phyloP scores from a whole-genome alignment of 148 eudicot genomes.

The Fagopyrum tataricum region DNA sequence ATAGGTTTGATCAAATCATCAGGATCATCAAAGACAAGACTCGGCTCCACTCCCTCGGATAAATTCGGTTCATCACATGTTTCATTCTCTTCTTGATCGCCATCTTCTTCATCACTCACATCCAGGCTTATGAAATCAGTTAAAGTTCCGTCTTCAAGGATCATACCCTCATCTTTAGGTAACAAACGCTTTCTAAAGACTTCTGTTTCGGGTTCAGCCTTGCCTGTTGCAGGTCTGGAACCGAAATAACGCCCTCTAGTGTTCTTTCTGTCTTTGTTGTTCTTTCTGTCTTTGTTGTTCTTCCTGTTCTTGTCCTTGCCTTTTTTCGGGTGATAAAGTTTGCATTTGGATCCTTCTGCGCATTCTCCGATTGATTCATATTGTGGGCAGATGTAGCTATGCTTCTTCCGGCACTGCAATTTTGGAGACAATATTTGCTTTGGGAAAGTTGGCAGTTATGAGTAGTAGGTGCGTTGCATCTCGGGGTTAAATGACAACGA shows the following conservation, averaged over 20 bases:
- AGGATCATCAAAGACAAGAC: neutral
- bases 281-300: conserved; percentile 28
- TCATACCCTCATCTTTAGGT: conserved; percentile 21
- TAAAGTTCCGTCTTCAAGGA: conserved; percentile 8
- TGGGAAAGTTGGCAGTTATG: neutral
- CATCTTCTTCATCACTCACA: conserved; percentile 6
- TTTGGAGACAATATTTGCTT: conserved; percentile 18
- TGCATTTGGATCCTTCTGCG: conserved; percentile 75
- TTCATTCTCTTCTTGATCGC: neutral
- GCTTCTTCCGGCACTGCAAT: conserved; percentile 99
- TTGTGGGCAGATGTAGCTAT: conserved; percentile 75
- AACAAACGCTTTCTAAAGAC: conserved; percentile 24
- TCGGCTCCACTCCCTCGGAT: neutral
- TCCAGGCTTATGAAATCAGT: conserved; percentile 14
- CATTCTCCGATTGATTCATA: conserved; percentile 81
- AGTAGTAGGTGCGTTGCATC: conserved; percentile 1
- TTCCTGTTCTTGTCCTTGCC: conserved; percentile 43
- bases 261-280: conserved; percentile 34
- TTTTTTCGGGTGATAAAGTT: conserved; percentile 90
- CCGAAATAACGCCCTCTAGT: conserved; percentile 67
- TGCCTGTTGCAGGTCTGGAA: conserved; percentile 22
- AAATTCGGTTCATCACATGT: neutral
- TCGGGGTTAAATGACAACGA: neutral
- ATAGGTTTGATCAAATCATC: conserved; percentile 11
- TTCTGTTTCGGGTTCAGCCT: conserved; percentile 21